A percentile compares a stretch with the other conserved stretches of the same genome.
These are phyloP conservation scores for Eucalyptus globulus DNA, from an alignment of 345 rosid species.

Conservation along the genomic window DNA sequence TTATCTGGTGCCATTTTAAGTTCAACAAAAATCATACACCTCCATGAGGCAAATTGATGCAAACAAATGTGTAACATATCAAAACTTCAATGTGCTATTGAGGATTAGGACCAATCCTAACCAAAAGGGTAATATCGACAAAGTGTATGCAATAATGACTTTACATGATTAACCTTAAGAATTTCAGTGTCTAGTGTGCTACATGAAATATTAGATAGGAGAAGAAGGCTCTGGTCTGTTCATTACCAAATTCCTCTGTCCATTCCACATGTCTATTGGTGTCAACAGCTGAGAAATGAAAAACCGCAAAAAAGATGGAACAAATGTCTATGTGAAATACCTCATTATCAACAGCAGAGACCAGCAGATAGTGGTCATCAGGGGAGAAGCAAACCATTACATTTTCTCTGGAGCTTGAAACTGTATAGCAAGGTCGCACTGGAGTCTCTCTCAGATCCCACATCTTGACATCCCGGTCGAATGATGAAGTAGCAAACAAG, in stretches of 20 bases:
- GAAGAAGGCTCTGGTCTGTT: not conserved
- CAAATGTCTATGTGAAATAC: not conserved
- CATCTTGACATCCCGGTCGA: constrained; percentile 37
- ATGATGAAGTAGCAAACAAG: constrained; percentile 40
- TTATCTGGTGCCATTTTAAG: not conserved
- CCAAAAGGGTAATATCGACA: not conserved
- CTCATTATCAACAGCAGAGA: constrained; percentile 44
- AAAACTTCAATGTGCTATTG: not conserved
- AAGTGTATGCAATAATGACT: not conserved
- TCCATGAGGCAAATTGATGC: not conserved
- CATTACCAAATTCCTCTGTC: not conserved
- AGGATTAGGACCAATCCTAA: not conserved
- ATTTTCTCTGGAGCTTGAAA: constrained; percentile 38
- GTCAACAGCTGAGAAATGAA: not conserved
- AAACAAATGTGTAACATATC: not conserved
- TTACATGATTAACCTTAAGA: not conserved
- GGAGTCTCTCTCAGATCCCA: constrained; percentile 42
- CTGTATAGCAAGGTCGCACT: constrained; percentile 25
- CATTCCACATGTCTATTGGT: not conserved
- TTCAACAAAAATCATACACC: not conserved
- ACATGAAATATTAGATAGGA: not conserved
- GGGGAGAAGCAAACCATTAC: constrained; percentile 53
- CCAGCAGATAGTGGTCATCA: constrained; percentile 34
- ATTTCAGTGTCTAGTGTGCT: not conserved
- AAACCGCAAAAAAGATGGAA: not conserved